Percentiles rank a stretch among this genome's conserved stretches.
Conservation (phyloP, 2,329 filamentous ascomycete species). For the Monosporascus cannonballus region DNA sequence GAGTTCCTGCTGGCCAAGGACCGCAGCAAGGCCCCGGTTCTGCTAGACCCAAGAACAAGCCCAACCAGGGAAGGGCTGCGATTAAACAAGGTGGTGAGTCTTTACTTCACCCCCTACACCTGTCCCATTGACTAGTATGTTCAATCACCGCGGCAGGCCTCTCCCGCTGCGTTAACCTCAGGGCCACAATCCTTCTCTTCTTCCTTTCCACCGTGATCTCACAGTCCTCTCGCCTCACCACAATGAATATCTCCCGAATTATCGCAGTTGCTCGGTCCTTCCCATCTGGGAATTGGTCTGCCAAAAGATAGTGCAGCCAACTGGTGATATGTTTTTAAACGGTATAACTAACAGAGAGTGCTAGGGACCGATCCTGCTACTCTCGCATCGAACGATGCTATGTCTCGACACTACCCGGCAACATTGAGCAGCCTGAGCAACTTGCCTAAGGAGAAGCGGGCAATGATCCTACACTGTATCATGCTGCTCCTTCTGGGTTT, state of each 20-base stretch:
- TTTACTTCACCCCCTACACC: constrained; percentile 12
- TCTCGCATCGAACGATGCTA: constrained; percentile 41
- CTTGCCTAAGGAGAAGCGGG: constrained; percentile 54
- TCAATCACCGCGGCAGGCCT: neutral
- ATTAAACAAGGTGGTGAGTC: constrained; percentile 29
- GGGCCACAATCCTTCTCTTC: neutral
- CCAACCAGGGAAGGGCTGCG: constrained; percentile 25
- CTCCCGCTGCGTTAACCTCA: neutral
- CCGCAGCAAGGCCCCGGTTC: constrained; percentile 20
- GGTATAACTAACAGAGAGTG: constrained; percentile 18
- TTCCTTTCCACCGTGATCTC: neutral
- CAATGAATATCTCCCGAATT: too few species aligned
- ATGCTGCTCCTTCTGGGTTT: constrained; percentile 69
- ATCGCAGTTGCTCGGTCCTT: too few species aligned
- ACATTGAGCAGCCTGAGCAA: constrained; percentile 54
- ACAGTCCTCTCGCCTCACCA: too few species aligned
- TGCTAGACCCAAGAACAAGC: constrained; percentile 29
- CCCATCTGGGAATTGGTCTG: too few species aligned
- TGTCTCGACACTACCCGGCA: constrained; percentile 50
- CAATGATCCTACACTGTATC: constrained; percentile 64
- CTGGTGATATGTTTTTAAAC: constrained; percentile 21
- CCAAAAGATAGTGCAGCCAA: too few species aligned
- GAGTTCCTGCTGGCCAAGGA: constrained; percentile 17
- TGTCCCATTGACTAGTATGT: constrained; percentile 9
- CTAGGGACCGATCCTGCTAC: constrained; percentile 25